phyloP scores from a whole-genome alignment of 2,329 filamentous ascomycete genomes.

The Penicillium sclerotiorum region DNA sequence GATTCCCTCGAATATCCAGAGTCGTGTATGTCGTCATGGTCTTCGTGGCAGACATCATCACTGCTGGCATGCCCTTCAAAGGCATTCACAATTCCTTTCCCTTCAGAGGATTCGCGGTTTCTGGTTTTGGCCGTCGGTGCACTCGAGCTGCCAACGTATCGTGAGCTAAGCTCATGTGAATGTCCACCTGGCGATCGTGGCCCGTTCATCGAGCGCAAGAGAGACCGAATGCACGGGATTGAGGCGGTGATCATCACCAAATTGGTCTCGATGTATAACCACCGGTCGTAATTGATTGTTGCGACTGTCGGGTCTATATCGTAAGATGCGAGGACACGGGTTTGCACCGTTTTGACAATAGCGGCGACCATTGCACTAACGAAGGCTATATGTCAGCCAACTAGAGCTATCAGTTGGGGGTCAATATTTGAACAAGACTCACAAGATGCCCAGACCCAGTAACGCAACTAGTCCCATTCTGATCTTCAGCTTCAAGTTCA shows the following conservation, averaged over 20 bases:
- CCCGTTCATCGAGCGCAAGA: slow-evolving; percentile 15
- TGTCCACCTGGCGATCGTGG: slow-evolving; percentile 6
- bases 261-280: slow-evolving; percentile 33
- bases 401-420: neutral
- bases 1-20: slow-evolving; percentile 10
- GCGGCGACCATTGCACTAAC: slow-evolving; percentile 30
- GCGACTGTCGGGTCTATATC: slow-evolving; percentile 23
- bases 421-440: slow-evolving; percentile 6
- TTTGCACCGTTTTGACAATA: slow-evolving; percentile 29
- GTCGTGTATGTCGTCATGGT: slow-evolving; percentile 29
- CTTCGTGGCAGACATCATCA: slow-evolving; percentile 9
- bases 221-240: slow-evolving; percentile 31
- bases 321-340: slow-evolving; percentile 19
- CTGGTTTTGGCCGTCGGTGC: slow-evolving; percentile 4
- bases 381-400: neutral
- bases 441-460: slow-evolving; percentile 37
- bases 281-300: slow-evolving; percentile 30
- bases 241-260: slow-evolving; percentile 37
- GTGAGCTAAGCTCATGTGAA: slow-evolving; percentile 17
- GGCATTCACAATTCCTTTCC: slow-evolving; percentile 11
- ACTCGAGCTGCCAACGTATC: slow-evolving; percentile 8
- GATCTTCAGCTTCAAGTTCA: slow-evolving; percentile 33
- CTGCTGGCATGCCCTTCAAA: slow-evolving; percentile 12
- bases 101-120: slow-evolving; percentile 10
- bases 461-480: slow-evolving; percentile 34